Base-by-base conservation (phyloP, 148 eudicot genomes). In the Amaranthus hypochondriacus region DNA sequence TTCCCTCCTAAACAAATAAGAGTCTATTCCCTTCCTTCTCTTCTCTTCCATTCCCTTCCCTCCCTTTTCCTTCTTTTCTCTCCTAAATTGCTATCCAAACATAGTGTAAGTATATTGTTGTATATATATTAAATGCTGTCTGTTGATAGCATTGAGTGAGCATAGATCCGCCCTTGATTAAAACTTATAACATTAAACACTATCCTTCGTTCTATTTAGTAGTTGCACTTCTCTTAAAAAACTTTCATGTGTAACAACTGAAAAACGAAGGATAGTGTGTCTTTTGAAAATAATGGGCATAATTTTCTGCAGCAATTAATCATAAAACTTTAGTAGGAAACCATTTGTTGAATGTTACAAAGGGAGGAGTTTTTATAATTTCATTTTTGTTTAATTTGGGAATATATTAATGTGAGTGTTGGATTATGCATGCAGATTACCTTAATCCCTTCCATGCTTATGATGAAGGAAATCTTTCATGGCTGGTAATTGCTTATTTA, bases 371-470 rank as follows among this genome's bases (percentile, higher is more conserved):
- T 15, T 8, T 28, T 50, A 2, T 49, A 2, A 8, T 7, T 18
- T 28, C 4, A 8, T 48, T 53, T 13, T 15, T 55, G 56, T 5
- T 58, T 15, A 58, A 61, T 62, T 56, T 57, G 62, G 8, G 66
- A 46, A 28, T 21, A 58, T 77, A 68, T 58, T 72, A 54, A 65
- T 56, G 51, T 51, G 2, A 61, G 48, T 75, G 68, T 68, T 71
- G 28, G 48, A 21, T 10, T 67, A 6, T 78, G 42, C 69, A 49
- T 78, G 82, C 95, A 94, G 98, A 94, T 86, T 94, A 94, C 83
- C 88, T 94, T 65, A 94, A 94, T 83, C 92, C 98, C 60, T 94
- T 94, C 86, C 98, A 94, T 86, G 98, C 98, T 56, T 94, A 94
- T 72, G 98, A 94, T 71, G 97, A 91, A 78, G 98, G 98, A 69